These are phyloP conservation scores for Arthrobotrys entomopaga DNA, from an alignment of 2,329 filamentous ascomycete genomes.

Conservation along the genomic window DNA sequence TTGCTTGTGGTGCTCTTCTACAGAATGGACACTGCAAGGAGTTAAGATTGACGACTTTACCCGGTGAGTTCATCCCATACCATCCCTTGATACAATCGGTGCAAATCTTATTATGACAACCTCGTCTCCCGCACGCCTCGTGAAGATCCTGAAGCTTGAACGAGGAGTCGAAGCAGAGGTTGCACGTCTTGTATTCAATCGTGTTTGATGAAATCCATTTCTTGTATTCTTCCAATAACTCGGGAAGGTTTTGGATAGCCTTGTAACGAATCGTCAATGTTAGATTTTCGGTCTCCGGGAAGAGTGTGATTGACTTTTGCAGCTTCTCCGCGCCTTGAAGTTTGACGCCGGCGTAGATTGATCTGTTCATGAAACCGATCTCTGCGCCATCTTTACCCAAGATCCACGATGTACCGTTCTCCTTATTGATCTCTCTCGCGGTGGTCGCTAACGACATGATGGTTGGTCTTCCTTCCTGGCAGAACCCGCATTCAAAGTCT, in stretches of 20 bases:
- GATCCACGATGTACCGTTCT: constrained; percentile 65
- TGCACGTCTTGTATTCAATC: constrained; percentile 63
- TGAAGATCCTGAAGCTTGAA: constrained; percentile 62
- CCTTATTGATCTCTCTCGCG: constrained; percentile 61
- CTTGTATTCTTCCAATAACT: constrained; percentile 61
- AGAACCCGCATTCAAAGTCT: constrained; percentile 64
- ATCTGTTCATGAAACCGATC: constrained; percentile 63
- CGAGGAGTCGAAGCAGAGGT: constrained; percentile 64
- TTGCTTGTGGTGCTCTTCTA: constrained; percentile 63
- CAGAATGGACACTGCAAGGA: constrained; percentile 68
- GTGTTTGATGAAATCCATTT: constrained; percentile 61
- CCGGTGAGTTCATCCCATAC: constrained; percentile 65
- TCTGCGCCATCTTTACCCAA: constrained; percentile 63
- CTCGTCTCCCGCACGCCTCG: constrained; percentile 64
- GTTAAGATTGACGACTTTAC: constrained; percentile 65
- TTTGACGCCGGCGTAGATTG: constrained; percentile 63
- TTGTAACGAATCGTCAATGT: constrained; percentile 62
- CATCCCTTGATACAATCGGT: constrained; percentile 62
- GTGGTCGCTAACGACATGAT: constrained; percentile 62
- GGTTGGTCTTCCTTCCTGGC: constrained; percentile 61
- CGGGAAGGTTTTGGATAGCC: constrained; percentile 63
- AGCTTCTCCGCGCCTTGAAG: constrained; percentile 61
- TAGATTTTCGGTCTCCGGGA: constrained; percentile 57
- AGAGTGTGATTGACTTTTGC: constrained; percentile 62
- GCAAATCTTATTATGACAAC: constrained; percentile 65